Percentiles rank a stretch among this genome's conserved stretches.
Conservation (phyloP, 2,329 filamentous ascomycete genomes). For the Fusarium sp. region DNA sequence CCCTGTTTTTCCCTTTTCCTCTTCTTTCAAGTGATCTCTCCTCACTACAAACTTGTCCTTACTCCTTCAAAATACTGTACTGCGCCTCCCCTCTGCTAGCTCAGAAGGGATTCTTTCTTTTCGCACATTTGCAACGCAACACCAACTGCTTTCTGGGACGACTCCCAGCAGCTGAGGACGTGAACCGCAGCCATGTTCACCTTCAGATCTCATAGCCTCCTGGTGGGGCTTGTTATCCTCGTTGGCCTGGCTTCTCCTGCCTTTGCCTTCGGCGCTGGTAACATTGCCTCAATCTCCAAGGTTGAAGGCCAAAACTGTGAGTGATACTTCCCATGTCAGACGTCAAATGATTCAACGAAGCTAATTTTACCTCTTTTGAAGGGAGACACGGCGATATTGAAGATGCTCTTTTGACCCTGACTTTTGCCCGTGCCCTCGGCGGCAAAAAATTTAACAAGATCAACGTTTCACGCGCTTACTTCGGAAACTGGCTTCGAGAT, state of each 20-base stretch:
- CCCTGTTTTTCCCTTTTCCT: slow-evolving; percentile 28
- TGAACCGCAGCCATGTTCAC: slow-evolving; percentile 61
- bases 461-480: slow-evolving; percentile 91
- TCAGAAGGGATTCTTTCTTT: slow-evolving; percentile 40
- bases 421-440: slow-evolving; percentile 67
- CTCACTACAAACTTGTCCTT: slow-evolving; percentile 5
- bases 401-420: slow-evolving; percentile 84
- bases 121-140: slow-evolving; percentile 22
- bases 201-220: slow-evolving; percentile 64
- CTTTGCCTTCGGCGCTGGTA: slow-evolving; percentile 88
- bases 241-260: slow-evolving; percentile 77
- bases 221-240: slow-evolving; percentile 72
- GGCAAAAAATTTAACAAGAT: slow-evolving; percentile 90
- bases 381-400: slow-evolving; percentile 94
- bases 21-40: slow-evolving; percentile 14
- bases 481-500: slow-evolving; percentile 95
- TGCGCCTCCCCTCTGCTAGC: slow-evolving; percentile 35
- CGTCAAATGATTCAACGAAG: neutral
- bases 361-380: slow-evolving; percentile 51
- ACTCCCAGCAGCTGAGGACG: slow-evolving; percentile 40
- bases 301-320: slow-evolving; percentile 87
- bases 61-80: slow-evolving; percentile 15
- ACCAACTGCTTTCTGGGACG: slow-evolving; percentile 24
- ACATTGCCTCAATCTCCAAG: slow-evolving; percentile 85
- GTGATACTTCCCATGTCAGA: slow-evolving; percentile 46